phyloP scores from a whole-genome alignment of 306 rosid genomes.

The Quercus suber region DNA sequence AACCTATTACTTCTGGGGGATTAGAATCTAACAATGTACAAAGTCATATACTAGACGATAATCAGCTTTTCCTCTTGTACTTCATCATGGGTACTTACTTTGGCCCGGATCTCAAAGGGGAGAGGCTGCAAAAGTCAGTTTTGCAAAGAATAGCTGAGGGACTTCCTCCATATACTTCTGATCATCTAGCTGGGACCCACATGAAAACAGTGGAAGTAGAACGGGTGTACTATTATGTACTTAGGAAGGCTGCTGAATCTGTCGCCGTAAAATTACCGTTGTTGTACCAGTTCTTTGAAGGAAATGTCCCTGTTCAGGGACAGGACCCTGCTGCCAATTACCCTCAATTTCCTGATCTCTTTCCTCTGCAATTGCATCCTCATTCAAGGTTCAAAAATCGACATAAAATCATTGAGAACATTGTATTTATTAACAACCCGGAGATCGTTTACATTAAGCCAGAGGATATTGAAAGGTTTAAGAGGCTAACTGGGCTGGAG shows the following conservation, averaged over 20 bases:
- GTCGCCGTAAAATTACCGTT: constrained; percentile 21
- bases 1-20: constrained; percentile 7
- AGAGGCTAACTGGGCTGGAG: constrained; percentile 58
- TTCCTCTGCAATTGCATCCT: constrained; percentile 44
- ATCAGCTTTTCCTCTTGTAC: constrained; percentile 47
- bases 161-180: constrained; percentile 52
- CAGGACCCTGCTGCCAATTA: constrained; percentile 29
- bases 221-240: constrained; percentile 38
- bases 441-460: constrained; percentile 23
- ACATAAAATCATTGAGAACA: constrained; percentile 27
- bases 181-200: constrained; percentile 41
- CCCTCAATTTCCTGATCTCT: constrained; percentile 59
- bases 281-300: constrained; percentile 43
- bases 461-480: constrained; percentile 64
- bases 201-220: constrained; percentile 43
- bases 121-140: constrained; percentile 36
- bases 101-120: constrained; percentile 55
- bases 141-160: constrained; percentile 64
- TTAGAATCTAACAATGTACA: constrained; percentile 15
- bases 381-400: constrained; percentile 25
- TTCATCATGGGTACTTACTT: constrained; percentile 60
- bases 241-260: constrained; percentile 51
- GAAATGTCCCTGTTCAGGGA: constrained; percentile 24
- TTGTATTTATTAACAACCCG: constrained; percentile 44
- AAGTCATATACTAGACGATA: constrained; percentile 22